These are phyloP conservation scores for Rheum nobile DNA, from an alignment of 148 eudicot species.

Conservation along the genomic window DNA sequence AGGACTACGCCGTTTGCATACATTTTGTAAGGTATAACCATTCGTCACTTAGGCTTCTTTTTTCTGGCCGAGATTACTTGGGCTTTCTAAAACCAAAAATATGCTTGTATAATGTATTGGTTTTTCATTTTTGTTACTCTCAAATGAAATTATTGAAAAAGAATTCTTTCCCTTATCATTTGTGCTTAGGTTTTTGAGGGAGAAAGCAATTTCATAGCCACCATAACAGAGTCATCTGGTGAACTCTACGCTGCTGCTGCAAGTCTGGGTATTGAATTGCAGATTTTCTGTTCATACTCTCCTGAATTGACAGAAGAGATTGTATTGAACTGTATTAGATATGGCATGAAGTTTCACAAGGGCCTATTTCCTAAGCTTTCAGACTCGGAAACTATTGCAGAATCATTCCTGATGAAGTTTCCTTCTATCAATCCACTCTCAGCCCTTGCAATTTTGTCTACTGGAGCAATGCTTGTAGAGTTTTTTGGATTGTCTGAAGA, in stretches of 20 bases:
- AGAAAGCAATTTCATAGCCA: slow-evolving; percentile 47
- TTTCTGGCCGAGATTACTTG: neutral
- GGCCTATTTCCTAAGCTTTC: slow-evolving; percentile 54
- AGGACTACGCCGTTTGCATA: neutral
- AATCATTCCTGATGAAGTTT: slow-evolving; percentile 72
- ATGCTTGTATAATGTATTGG: neutral
- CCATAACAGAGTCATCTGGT: slow-evolving; percentile 81
- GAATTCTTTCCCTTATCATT: neutral
- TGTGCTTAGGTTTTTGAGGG: slow-evolving; percentile 80
- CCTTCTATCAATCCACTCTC: slow-evolving; percentile 91
- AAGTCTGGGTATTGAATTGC: slow-evolving; percentile 67
- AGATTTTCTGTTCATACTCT: slow-evolving; percentile 69
- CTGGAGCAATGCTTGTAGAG: slow-evolving; percentile 44
- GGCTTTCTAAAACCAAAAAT: neutral
- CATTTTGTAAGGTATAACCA: neutral
- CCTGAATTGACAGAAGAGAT: slow-evolving; percentile 77
- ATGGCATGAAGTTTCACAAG: slow-evolving; percentile 25
- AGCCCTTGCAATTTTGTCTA: slow-evolving; percentile 80
- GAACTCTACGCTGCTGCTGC: slow-evolving; percentile 92
- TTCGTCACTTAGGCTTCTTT: neutral
- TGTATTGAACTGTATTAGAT: slow-evolving; percentile 48
- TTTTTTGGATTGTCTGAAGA: slow-evolving; percentile 54
- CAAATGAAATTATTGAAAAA: neutral
- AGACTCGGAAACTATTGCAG: slow-evolving; percentile 81
- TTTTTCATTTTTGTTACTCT: neutral